These are phyloP conservation scores for Pleurotus pulmonarius DNA, from an alignment of 768 basidiomycete genomes.

Conservation along the genomic window DNA sequence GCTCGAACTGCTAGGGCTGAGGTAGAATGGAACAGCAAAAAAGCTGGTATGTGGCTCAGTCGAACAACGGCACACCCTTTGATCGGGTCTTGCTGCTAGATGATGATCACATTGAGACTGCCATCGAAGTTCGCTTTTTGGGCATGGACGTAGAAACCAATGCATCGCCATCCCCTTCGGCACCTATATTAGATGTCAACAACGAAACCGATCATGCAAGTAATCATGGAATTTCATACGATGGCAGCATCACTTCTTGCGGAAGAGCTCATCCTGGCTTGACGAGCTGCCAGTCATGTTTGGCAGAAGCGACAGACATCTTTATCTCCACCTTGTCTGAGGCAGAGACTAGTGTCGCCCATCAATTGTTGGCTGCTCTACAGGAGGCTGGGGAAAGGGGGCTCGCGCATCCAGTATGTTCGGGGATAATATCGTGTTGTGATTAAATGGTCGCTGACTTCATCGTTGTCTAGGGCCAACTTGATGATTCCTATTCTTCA, in stretches of 20 bases:
- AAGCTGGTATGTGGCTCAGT: conserved; percentile 55
- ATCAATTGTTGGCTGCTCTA: conserved; percentile 32
- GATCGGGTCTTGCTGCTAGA: conserved; percentile 37
- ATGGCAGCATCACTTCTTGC: conserved; percentile 49
- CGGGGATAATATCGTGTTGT: not conserved
- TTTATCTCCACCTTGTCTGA: conserved; percentile 23
- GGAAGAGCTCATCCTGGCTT: conserved; percentile 27
- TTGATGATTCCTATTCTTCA: conserved; percentile 11
- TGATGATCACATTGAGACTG: conserved; percentile 81
- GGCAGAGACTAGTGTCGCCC: conserved; percentile 24
- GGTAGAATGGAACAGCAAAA: conserved; percentile 86
- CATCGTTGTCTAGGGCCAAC: conserved; percentile 12
- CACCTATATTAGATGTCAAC: conserved; percentile 11
- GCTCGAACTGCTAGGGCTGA: conserved; percentile 49
- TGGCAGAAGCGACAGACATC: conserved; percentile 35
- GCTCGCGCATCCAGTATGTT: conserved; percentile 32
- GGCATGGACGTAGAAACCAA: conserved; percentile 10
- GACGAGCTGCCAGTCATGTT: conserved; percentile 42
- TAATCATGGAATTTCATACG: conserved; percentile 41
- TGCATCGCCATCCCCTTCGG: conserved; percentile 16
- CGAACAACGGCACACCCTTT: not conserved
- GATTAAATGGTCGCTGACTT: not conserved
- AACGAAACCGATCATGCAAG: conserved; percentile 34
- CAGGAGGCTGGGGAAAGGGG: conserved; percentile 34
- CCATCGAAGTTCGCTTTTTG: conserved; percentile 45